phyloP scores from a whole-genome alignment of 129 eudicot species.

The Flaveria robusta region DNA sequence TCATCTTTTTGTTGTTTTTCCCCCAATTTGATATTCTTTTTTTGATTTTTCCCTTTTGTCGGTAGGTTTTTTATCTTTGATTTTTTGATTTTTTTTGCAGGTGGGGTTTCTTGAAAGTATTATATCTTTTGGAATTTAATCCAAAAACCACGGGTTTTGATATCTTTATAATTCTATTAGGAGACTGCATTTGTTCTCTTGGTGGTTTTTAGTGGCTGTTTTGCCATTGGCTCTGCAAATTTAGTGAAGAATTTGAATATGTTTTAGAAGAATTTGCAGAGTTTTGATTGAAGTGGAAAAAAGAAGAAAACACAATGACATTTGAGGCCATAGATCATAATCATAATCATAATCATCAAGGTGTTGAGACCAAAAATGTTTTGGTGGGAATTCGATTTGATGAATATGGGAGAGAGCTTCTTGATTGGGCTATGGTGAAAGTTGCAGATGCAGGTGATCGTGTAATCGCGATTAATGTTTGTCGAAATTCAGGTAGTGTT shows the following conservation, averaged over 20 bases:
- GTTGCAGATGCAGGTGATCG: conserved; percentile 85
- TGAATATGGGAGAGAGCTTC: conserved; percentile 61
- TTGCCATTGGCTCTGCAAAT: conserved; percentile 37
- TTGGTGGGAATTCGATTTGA: conserved; percentile 83
- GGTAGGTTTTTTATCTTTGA: conserved; percentile 17
- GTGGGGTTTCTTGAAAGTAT: conserved; percentile 36
- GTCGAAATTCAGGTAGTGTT: conserved; percentile 67
- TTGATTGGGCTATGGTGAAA: conserved; percentile 88
- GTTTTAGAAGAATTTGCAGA: conserved; percentile 28
- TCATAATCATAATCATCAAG: conserved; percentile 32
- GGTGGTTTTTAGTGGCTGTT: conserved; percentile 30
- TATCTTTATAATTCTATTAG: conserved; percentile 34
- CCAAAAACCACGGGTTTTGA: conserved; percentile 28
- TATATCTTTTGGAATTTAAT: conserved; percentile 30
- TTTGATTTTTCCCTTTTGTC: background rate
- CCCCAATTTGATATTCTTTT: conserved; percentile 16
- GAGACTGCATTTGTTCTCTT: conserved; percentile 24
- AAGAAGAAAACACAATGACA: conserved; percentile 36
- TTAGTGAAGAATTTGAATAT: conserved; percentile 16
- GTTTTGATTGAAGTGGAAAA: conserved; percentile 5
- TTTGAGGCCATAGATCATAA: conserved; percentile 28
- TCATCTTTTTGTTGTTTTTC: conserved; percentile 27
- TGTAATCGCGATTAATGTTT: conserved; percentile 77
- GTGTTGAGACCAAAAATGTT: conserved; percentile 54
- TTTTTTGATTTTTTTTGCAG: conserved; percentile 6